phyloP scores from a whole-genome alignment of 2,329 filamentous ascomycete species.

The Coniochaeta sp. region DNA sequence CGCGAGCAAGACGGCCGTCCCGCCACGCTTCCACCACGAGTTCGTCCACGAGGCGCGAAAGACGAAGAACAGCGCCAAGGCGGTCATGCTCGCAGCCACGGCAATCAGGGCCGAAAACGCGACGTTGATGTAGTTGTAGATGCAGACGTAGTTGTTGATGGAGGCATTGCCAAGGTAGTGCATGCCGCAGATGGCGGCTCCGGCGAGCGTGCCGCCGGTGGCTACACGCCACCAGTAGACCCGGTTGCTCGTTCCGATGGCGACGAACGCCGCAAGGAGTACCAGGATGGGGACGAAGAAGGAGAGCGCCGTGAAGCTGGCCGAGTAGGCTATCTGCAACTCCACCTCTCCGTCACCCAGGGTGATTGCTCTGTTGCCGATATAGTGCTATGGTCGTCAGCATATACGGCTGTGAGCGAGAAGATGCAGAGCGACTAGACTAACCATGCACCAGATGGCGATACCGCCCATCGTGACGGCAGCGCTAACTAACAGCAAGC shows the following conservation, averaged over 20 bases:
- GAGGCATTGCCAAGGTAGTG: constrained; percentile 83
- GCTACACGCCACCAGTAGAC: constrained; percentile 52
- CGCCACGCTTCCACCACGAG: constrained; percentile 65
- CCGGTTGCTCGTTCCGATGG: constrained; percentile 53
- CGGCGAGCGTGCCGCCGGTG: constrained; percentile 61
- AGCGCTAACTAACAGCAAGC: constrained; percentile 55
- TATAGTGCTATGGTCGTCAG: constrained; percentile 57
- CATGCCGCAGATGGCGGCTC: constrained; percentile 74
- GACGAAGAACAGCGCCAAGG: constrained; percentile 71
- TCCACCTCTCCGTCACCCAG: constrained; percentile 54
- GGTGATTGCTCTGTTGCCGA: constrained; percentile 73
- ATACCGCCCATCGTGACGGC: constrained; percentile 68
- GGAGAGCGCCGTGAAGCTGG: constrained; percentile 65
- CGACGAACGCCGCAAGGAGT: constrained; percentile 63
- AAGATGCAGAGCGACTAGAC: constrained; percentile 8
- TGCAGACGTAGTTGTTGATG: constrained; percentile 67
- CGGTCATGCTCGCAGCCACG: constrained; percentile 60
- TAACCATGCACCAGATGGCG: constrained; percentile 64
- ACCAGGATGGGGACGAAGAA: constrained; percentile 76
- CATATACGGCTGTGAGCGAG: constrained; percentile 14
- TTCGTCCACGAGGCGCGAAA: constrained; percentile 71
- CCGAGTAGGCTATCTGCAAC: constrained; percentile 68
- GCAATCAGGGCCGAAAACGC: constrained; percentile 66
- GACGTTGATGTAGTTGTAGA: constrained; percentile 53
- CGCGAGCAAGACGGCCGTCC: constrained; percentile 62